Evolutionary conservation across 2,329 filamentous ascomycete species (phyloP).

Genomic region (Dactylellina leptospora): DNA sequence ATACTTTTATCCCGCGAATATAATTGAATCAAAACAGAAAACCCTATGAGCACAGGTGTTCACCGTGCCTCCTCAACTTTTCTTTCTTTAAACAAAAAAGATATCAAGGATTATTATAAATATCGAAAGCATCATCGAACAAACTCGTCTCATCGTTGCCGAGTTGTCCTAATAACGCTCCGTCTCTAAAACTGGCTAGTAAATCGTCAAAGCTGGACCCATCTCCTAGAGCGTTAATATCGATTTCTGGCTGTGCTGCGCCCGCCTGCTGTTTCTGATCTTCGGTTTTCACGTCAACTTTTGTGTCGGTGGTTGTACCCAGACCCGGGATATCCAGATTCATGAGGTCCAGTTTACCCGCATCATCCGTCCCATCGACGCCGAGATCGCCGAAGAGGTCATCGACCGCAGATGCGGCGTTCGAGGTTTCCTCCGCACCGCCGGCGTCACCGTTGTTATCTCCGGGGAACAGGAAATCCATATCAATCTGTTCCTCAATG

Average conservation of each 20-base stretch:
- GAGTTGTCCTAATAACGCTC: constrained; percentile 15
- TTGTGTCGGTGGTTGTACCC: background rate
- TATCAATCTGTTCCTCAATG: constrained; percentile 48
- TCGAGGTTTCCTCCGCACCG: background rate
- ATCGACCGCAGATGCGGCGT: constrained; percentile 14
- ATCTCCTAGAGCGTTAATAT: constrained; percentile 19
- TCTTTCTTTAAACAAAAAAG: background rate
- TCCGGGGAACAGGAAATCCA: constrained; percentile 43
- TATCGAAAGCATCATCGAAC: constrained; percentile 44
- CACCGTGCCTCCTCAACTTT: too few relatives aligned
- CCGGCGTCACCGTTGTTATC: background rate
- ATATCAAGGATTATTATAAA: constrained; percentile 33
- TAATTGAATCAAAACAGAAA: too few relatives aligned
- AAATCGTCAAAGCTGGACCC: constrained; percentile 30
- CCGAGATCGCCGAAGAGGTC: constrained; percentile 38
- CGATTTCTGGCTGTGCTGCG: constrained; percentile 5
- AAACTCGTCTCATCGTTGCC: constrained; percentile 40
- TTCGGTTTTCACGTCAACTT: constrained; percentile 10
- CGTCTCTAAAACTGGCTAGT: constrained; percentile 36
- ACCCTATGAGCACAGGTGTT: too few relatives aligned
- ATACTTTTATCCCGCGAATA: too few relatives aligned
- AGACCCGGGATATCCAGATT: constrained; percentile 36
- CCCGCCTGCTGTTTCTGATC: constrained; percentile 10
- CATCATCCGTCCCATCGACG: constrained; percentile 18
- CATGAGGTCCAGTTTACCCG: constrained; percentile 35